Evolutionary conservation across 1,139 yeast species (phyloP), one percentile per base, ranked within the genome.

Genomic region (Lodderomyces margitis): DNA sequence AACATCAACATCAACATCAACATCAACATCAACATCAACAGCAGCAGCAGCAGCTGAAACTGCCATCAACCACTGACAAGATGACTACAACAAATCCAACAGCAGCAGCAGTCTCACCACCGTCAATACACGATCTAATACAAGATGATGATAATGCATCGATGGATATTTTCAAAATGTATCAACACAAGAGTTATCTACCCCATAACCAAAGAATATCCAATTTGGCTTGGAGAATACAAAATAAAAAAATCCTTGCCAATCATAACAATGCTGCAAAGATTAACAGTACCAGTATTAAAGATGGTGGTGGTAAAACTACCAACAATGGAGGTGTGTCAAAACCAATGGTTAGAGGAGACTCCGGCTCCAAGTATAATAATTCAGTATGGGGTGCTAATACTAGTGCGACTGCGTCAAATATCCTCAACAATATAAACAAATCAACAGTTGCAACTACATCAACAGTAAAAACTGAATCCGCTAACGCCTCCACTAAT

Each of bases 171-270:
- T 47, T 40, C 33, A 66, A 68, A 50, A 70, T 71, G 76, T 72
- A 72, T 51, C 68, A 62, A 50, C 62, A 65, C 46, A 72, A 71
- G 54, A 55, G 54, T 43, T 70, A 68, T 49, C 55, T 72, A 42
- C 78, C 78, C 10, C 72, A 72, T 52, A 66, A 66, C 51, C 63
- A 67, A 46, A 56, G 78, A 38, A 70, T 72, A 20, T 61, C 70
- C 34, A 72, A 72, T 52, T 62, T 72, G 20, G 77, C 78, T 6
- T 71, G 76, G 76, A 56, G 78, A 44, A 70, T 72, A 42, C 75
- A 71, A 41, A 70, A 68, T 52, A 57, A 56, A 36, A 70, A 71
- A 50, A 34, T 59, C 37, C 35, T 43, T 16, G 28, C 30, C 6
- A 17, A 34, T 28, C 25, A 19, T 16, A 21, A 34, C 30, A 21